Conservation (phyloP, 1,139 yeast genomes). For the Pichia norvegensis region DNA sequence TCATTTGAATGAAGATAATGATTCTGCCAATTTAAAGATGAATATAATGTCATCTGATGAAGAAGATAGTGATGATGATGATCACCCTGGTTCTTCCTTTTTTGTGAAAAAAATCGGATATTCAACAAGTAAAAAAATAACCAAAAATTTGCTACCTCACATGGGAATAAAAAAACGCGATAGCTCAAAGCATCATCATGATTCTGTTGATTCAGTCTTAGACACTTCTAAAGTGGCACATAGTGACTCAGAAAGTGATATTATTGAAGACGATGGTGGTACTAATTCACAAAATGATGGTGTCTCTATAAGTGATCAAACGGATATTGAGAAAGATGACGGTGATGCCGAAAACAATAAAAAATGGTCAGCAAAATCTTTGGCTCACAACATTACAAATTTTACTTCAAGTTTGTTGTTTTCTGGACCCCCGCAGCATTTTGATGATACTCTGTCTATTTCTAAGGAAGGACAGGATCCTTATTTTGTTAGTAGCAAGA, state of each 20-base stretch:
- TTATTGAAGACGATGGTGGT: not conserved
- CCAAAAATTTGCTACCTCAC: not conserved
- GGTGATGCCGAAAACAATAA: conserved; percentile 1
- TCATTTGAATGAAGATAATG: conserved; percentile 5
- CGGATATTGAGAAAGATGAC: conserved; percentile 3
- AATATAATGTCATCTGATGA: conserved; percentile 2
- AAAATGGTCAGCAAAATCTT: conserved; percentile 22
- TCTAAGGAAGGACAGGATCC: conserved; percentile 36
- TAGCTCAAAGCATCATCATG: not conserved
- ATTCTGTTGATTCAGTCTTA: not conserved
- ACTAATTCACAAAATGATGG: not conserved
- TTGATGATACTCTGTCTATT: conserved; percentile 31
- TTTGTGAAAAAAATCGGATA: not conserved
- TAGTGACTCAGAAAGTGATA: not conserved
- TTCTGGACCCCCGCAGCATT: conserved; percentile 45
- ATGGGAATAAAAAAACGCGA: not conserved
- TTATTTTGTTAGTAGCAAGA: conserved; percentile 36
- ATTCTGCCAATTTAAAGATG: not conserved
- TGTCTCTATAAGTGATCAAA: not conserved
- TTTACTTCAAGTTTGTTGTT: conserved; percentile 22
- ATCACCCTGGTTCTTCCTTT: not conserved
- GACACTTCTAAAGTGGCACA: not conserved
- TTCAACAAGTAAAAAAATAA: not conserved
- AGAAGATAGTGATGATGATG: conserved; percentile 5
- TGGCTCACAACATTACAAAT: conserved; percentile 25